A percentile compares a stretch with the other conserved stretches of the same genome.
Conservation (phyloP, 495 filamentous ascomycete species). For the Penicillium angulare region DNA sequence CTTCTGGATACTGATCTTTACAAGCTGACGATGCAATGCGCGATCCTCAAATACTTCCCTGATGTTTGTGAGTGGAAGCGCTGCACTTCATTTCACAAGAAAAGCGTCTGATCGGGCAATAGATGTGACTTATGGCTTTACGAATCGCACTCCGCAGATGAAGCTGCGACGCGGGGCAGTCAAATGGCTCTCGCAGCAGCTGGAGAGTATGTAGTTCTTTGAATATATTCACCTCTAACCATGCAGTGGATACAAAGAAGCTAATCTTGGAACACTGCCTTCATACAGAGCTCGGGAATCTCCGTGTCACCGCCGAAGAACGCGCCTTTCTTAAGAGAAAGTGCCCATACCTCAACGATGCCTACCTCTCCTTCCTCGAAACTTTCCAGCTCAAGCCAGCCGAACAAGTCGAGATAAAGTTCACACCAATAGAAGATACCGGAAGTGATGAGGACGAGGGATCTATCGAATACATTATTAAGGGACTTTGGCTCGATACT, state of each 20-base stretch:
- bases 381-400: conserved; percentile 76
- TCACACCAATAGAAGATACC: conserved; percentile 62
- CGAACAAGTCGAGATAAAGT: conserved; percentile 73
- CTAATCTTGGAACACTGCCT: not conserved
- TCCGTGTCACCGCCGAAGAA: conserved; percentile 75
- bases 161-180: conserved; percentile 81
- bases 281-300: conserved; percentile 67
- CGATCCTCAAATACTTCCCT: conserved; percentile 84
- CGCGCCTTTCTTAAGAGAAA: conserved; percentile 70
- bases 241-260: too few relatives aligned
- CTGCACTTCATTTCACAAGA: not conserved
- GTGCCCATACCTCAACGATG: conserved; percentile 76
- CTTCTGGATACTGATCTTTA: conserved; percentile 97
- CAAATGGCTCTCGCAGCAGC: conserved; percentile 79
- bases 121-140: conserved; percentile 88
- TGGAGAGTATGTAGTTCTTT: conserved; percentile 58
- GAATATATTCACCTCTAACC: too few relatives aligned
- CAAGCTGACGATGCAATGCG: conserved; percentile 99
- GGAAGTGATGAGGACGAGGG: conserved; percentile 69
- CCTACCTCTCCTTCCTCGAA: conserved; percentile 77
- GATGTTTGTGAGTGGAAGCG: conserved; percentile 58
- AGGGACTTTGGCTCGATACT: conserved; percentile 87
- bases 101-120: conserved; percentile 16
- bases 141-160: conserved; percentile 92
- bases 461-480: conserved; percentile 67